These are phyloP conservation scores for Phaeotremella skinneri DNA, from an alignment of 768 basidiomycete genomes.

Conservation along the genomic window DNA sequence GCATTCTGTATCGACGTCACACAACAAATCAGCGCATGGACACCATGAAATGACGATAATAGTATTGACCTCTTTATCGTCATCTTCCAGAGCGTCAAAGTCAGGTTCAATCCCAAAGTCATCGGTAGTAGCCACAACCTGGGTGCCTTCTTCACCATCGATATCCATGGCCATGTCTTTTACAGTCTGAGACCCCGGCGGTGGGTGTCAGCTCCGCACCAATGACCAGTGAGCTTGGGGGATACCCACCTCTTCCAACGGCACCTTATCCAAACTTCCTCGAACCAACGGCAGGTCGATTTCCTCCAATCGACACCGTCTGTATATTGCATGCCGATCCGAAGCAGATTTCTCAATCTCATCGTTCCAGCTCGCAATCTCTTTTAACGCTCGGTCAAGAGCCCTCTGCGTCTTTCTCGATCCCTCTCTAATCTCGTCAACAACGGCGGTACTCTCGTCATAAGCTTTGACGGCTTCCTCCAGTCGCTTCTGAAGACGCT, in stretches of 20 bases:
- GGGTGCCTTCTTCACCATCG: slow-evolving; percentile 71
- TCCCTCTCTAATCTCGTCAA: slow-evolving; percentile 68
- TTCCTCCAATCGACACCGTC: slow-evolving; percentile 90
- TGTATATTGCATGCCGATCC: slow-evolving; percentile 81
- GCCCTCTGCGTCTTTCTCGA: slow-evolving; percentile 68
- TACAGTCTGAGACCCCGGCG: slow-evolving; percentile 74
- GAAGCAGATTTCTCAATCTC: slow-evolving; percentile 84
- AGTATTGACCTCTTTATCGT: slow-evolving; percentile 75
- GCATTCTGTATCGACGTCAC: slow-evolving; percentile 19
- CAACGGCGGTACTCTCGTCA: slow-evolving; percentile 62
- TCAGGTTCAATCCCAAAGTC: slow-evolving; percentile 90
- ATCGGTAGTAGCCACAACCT: slow-evolving; percentile 66
- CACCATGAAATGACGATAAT: background rate
- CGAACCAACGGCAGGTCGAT: slow-evolving; percentile 72
- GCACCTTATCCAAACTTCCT: slow-evolving; percentile 79
- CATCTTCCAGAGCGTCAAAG: slow-evolving; percentile 88
- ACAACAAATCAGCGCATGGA: background rate
- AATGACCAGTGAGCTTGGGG: background rate
- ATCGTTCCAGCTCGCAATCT: slow-evolving; percentile 84
- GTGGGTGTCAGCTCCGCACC: slow-evolving; percentile 7
- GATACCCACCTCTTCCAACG: slow-evolving; percentile 81
- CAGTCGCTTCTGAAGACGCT: slow-evolving; percentile 57
- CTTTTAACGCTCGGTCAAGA: slow-evolving; percentile 84
- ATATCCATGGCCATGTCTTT: slow-evolving; percentile 77
- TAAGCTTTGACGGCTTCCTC: slow-evolving; percentile 63